Evolutionary conservation across 257 asterid species (phyloP).

Genomic region (Solanum medicagineum): DNA sequence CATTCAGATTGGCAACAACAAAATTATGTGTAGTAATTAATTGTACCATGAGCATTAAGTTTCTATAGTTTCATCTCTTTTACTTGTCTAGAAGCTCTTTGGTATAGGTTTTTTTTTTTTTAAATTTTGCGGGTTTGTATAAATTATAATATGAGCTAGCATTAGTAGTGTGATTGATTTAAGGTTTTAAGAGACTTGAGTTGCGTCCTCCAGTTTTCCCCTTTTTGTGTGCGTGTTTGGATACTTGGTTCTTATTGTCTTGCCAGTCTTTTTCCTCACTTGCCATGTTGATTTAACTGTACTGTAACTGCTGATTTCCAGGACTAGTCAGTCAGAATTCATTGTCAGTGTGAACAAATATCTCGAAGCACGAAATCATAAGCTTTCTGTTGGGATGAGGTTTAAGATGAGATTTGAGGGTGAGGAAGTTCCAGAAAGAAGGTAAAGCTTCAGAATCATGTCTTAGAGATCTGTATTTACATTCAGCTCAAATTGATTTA

Average conservation of each 20-base stretch:
- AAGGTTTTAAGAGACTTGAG: not conserved
- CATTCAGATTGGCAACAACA: not conserved
- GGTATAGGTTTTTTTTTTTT: not conserved
- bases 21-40: not conserved
- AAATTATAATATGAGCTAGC: not conserved
- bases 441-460: conserved; percentile 31
- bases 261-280: not conserved
- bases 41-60: not conserved
- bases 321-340: conserved; percentile 94
- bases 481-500: not conserved
- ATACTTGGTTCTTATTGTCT: not conserved
- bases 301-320: conserved; percentile 16
- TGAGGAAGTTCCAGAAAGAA: conserved; percentile 95
- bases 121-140: not conserved
- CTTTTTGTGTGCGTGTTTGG: not conserved
- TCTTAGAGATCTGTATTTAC: not conserved
- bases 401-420: conserved; percentile 98
- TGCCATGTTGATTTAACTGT: not conserved
- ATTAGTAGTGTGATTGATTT: not conserved
- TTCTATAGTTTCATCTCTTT: not conserved
- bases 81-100: not conserved
- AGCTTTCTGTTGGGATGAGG: conserved; percentile 92
- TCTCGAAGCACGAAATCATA: conserved; percentile 81
- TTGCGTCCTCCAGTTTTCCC: not conserved
- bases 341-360: conserved; percentile 75